Percentiles rank a stretch among this genome's conserved stretches.
Conservation (phyloP, 495 filamentous ascomycete genomes). For the Lichenothelia convexa region DNA sequence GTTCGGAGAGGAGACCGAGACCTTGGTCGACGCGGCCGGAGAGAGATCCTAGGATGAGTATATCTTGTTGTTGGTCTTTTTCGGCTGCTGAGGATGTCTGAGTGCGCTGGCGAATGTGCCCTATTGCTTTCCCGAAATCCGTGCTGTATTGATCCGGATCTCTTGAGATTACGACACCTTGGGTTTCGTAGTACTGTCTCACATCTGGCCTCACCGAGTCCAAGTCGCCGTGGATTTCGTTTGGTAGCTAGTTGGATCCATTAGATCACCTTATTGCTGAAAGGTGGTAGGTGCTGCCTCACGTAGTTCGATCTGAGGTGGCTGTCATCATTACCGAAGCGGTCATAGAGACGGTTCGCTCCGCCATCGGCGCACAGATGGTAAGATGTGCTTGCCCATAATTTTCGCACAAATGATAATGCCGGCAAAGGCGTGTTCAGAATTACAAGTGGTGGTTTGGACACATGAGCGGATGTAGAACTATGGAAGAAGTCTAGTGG, state of each 20-base stretch:
- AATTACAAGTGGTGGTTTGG: no score
- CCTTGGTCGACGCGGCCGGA: conserved; percentile 85
- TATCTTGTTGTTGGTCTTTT: conserved; percentile 17
- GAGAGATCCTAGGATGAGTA: conserved; percentile 65
- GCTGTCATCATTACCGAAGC: conserved; percentile 11
- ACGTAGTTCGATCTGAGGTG: conserved; percentile 14
- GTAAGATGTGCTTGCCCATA: conserved; percentile 16
- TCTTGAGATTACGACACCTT: conserved; percentile 36
- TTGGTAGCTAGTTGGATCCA: conserved; percentile 27
- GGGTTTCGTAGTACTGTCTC: conserved; percentile 37
- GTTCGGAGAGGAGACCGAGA: conserved; percentile 64
- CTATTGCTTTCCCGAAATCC: conserved; percentile 60
- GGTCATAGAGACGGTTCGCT: conserved; percentile 60
- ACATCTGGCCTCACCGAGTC: conserved; percentile 54
- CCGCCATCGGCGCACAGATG: conserved; percentile 74
- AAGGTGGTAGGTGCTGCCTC: neutral
- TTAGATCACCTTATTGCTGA: neutral
- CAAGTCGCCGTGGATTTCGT: conserved; percentile 68
- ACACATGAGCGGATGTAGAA: no score
- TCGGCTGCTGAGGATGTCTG: conserved; percentile 6
- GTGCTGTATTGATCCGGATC: conserved; percentile 70
- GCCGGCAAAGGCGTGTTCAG: no score
- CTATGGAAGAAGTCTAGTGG: no score
- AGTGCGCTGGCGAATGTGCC: conserved; percentile 29
- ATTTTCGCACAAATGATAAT: no score